These are phyloP conservation scores for Phytophthora europaea DNA, from an alignment of 352 stramenopile genomes.

Conservation along the genomic window DNA sequence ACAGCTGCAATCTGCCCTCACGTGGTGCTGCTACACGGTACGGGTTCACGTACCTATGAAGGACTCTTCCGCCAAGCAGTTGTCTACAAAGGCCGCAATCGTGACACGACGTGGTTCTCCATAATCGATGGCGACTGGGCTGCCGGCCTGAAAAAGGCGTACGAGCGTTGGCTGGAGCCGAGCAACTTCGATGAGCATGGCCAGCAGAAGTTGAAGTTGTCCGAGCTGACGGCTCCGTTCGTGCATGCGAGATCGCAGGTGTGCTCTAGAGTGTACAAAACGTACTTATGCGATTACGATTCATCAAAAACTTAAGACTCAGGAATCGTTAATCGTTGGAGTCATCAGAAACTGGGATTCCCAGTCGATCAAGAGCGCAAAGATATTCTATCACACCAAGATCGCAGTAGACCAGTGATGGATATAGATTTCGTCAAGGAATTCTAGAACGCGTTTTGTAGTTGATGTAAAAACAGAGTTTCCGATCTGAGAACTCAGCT, in stretches of 20 bases:
- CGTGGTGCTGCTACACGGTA: constrained; percentile 9
- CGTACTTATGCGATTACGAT: too few relatives aligned
- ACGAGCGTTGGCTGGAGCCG: constrained; percentile 23
- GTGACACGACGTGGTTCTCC: constrained; percentile 31
- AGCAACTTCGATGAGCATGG: constrained; percentile 26
- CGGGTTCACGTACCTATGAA: constrained; percentile 33
- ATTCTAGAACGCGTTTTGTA: too few relatives aligned
- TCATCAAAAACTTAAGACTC: too few relatives aligned
- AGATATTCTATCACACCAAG: too few relatives aligned
- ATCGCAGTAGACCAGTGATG: too few relatives aligned
- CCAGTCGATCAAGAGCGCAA: too few relatives aligned
- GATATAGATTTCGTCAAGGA: too few relatives aligned
- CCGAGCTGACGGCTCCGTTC: constrained; percentile 29
- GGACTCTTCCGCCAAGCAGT: constrained; percentile 28
- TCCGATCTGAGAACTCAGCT: too few relatives aligned
- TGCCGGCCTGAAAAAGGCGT: constrained; percentile 13
- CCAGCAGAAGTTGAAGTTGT: constrained; percentile 30
- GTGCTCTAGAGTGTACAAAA: too few relatives aligned
- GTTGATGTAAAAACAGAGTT: too few relatives aligned
- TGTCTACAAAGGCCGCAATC: constrained; percentile 28
- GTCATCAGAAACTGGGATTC: too few relatives aligned
- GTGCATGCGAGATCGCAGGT: constrained; percentile 13
- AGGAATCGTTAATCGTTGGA: too few relatives aligned
- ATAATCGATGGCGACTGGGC: constrained; percentile 31
- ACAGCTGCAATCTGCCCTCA: constrained; percentile 25